These are phyloP conservation scores for Aspergillus puulaauensis DNA, from an alignment of 2,329 filamentous ascomycete species.

Conservation along the genomic window DNA sequence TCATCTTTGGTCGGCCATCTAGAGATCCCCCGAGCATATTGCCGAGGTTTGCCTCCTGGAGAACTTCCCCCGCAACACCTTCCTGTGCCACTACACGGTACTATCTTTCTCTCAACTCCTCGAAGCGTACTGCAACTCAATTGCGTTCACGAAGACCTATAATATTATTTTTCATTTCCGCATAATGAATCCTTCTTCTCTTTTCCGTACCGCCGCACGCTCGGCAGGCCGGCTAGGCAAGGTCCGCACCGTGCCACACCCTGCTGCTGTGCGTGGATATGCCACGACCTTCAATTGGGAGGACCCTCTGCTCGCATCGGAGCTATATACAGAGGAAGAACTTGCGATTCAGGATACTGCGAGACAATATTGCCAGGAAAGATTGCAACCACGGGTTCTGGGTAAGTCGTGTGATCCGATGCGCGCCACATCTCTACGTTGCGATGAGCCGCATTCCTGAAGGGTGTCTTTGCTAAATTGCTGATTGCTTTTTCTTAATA, in stretches of 20 bases:
- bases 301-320: conserved; percentile 75
- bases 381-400: conserved; percentile 78
- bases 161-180: too few relatives aligned
- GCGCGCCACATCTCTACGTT: background rate
- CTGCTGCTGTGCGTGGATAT: conserved; percentile 26
- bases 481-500: conserved; percentile 32
- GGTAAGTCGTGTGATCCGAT: conserved; percentile 55
- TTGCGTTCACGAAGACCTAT: background rate
- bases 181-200: conserved; percentile 34
- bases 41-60: conserved; percentile 25
- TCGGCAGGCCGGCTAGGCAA: conserved; percentile 21
- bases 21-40: conserved; percentile 16
- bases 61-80: conserved; percentile 1
- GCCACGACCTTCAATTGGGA: conserved; percentile 76
- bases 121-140: background rate
- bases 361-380: conserved; percentile 90
- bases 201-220: conserved; percentile 33
- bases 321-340: conserved; percentile 85
- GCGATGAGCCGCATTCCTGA: background rate
- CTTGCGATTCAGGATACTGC: conserved; percentile 85
- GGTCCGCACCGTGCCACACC: conserved; percentile 16
- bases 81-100: background rate
- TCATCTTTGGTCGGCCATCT: background rate
- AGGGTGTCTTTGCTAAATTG: conserved; percentile 3
- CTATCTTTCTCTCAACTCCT: background rate